phyloP scores from a whole-genome alignment of 2,329 filamentous ascomycete species.

The Arthroderma uncinatum region DNA sequence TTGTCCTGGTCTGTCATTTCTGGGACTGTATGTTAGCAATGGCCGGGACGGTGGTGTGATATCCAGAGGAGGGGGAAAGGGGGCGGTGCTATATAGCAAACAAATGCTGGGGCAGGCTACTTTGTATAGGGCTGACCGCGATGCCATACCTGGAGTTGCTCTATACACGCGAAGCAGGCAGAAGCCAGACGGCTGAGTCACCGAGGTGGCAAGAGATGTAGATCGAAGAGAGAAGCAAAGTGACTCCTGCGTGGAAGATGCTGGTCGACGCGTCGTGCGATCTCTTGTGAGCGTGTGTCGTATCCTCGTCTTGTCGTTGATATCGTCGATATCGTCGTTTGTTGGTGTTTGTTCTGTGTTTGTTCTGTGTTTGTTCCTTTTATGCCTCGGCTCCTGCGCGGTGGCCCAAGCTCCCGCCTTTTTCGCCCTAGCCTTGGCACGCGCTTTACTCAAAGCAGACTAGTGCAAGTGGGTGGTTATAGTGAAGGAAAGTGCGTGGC shows the following conservation, averaged over 20 bases:
- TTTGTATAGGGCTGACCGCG: too few species aligned
- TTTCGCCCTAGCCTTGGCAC: too few species aligned
- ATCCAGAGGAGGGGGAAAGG: neutral
- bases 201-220: too few species aligned
- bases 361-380: neutral
- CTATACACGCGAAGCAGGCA: too few species aligned
- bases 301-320: neutral
- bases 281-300: neutral
- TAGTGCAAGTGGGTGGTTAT: neutral
- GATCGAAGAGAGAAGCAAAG: too few species aligned
- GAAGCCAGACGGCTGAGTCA: too few species aligned
- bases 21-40: conserved; percentile 15
- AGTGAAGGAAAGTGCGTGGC: neutral
- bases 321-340: too few species aligned
- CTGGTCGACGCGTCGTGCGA: too few species aligned
- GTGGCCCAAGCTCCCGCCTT: conserved; percentile 2
- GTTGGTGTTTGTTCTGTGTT: neutral
- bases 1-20: conserved; percentile 37
- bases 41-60: neutral
- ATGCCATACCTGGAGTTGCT: neutral
- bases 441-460: neutral
- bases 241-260: too few species aligned
- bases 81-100: too few species aligned
- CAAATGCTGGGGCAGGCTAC: too few species aligned
- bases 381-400: neutral